Evolutionary conservation across 768 basidiomycete genomes (phyloP), one percentile per base, ranked within the genome.

Genomic region (Exsudoporus frostii): DNA sequence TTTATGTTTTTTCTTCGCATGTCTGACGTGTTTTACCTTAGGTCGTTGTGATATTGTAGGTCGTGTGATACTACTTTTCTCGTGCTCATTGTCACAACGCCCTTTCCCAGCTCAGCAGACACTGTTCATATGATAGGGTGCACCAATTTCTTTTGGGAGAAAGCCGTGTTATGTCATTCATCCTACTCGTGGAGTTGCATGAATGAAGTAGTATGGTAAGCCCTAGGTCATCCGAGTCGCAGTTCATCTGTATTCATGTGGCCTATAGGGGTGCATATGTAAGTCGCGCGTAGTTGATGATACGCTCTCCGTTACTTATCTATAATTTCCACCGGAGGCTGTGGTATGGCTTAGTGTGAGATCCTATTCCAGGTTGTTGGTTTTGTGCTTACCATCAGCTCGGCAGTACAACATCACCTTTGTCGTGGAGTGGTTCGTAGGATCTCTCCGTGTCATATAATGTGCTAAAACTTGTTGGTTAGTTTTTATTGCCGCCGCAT

Each of bases 401-500:
- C 25, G 8, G 20, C 24, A 60, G 59, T 22, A 8, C 14, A 24
- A 20, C 9, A 52, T 49, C 13, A 29, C n/a, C 10, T 29, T 50
- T 19, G 1, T 2, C 6, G 54, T 60, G 15, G 32, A 60, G 7
- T 48, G 51, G 58, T 60, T 13, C 10, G 59, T 56, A 20, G 10
- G 19, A 20, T 3, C 1, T 14, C 10, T 15, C 15, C 1, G 13
- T 1, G 11, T 29, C 6, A 11, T 27, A 17, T 24, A n/a, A 20
- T 6, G 10, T 17, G 27, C 38, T 54, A 4, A 59, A 20, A 6
- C 1, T 5, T 14, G 0, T 25, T 39, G 10, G 3, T 22, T 32
- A 61, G 60, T 24, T 61, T 61, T 37, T 61, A 61, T 30, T 60
- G 54, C 17, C 29, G 11, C 45, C 59, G 58, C 2, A 34, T 53